Base-by-base conservation (phyloP, 208 protist genomes). In the Trypanosoma congolense region DNA sequence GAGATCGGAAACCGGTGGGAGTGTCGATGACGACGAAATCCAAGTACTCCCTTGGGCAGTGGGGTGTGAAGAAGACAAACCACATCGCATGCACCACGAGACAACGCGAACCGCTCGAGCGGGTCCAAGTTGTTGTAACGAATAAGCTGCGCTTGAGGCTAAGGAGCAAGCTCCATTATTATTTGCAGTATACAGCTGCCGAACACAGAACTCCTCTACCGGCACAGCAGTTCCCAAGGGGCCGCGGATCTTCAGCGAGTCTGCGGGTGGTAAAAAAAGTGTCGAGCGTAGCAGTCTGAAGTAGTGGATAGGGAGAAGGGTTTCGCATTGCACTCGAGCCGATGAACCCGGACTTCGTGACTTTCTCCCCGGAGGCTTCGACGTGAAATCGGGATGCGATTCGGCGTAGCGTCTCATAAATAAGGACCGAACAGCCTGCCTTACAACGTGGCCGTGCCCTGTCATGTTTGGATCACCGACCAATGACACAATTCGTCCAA, bases 151-250 rank as follows among this genome's bases (percentile, higher is more conserved):
- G 9, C 26, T 36, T 4, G 24, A 18, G 14, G 1, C 2, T 24
- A 56, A 12, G 35, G 31, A 12, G 3, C n/a, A 19, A 12, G 21
- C 24, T 14, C 16, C 35, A 12, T 10, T 33, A 26, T 30, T 24
- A 2, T 29, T 33, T 12, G 21, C 35, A 21, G 16, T 35, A 45
- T n/a, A 22, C 43, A 73, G 66, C 55, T 62, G 72, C 3, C 73
- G 77, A 4, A 84, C 73, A 58, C 77, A 84, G 58, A 69, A 76
- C 40, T 80, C 77, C 10, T 84, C 77, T 14, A 77, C 21, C 19
- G 61, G 44, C 61, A 83, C 62, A 0, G 1, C 3, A 26, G 6
- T 43, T 24, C 21, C 41, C 2, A 16, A 16, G 18, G 8, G 9
- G 44, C 26, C 35, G 24, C 12, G 53, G 10, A 65, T 31, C 22